Conservation (phyloP, 1,284 basidiomycete species). For the Tilletia horrida region DNA sequence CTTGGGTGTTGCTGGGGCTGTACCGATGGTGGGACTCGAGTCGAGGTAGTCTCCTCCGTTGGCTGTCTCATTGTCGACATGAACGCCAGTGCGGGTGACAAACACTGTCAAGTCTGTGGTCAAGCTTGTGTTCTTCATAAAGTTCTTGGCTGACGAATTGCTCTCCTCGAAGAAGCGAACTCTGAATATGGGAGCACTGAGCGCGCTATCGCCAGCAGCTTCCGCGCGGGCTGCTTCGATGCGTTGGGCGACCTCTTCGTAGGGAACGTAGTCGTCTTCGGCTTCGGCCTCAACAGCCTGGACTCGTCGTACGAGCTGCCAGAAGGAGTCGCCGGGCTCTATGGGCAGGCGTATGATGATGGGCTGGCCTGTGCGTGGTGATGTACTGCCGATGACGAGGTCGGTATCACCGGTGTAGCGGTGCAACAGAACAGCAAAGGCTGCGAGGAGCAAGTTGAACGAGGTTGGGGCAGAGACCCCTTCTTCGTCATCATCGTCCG, state of each 20-base stretch:
- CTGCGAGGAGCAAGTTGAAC: conserved; percentile 85
- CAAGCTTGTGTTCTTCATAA: conserved; percentile 60
- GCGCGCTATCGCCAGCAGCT: conserved; percentile 29
- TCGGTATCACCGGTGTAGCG: conserved; percentile 95
- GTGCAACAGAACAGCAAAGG: conserved; percentile 86
- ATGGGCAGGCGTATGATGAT: conserved; percentile 80
- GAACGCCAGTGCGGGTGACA: conserved; percentile 53
- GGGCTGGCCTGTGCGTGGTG: conserved; percentile 67
- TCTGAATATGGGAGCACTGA: conserved; percentile 67
- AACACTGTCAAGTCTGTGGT: conserved; percentile 86
- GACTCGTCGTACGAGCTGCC: conserved; percentile 80
- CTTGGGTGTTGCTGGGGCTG: conserved; percentile 13
- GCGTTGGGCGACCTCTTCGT: conserved; percentile 71
- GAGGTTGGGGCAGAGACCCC: conserved; percentile 64
- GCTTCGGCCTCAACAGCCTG: conserved; percentile 82
- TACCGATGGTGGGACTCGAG: neutral
- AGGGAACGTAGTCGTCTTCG: conserved; percentile 76
- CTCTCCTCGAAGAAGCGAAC: conserved; percentile 95
- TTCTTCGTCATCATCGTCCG: conserved; percentile 30
- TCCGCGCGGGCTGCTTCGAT: conserved; percentile 36
- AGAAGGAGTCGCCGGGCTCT: conserved; percentile 84
- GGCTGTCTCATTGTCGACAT: conserved; percentile 31
- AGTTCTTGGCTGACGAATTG: conserved; percentile 61
- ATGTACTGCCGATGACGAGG: conserved; percentile 86
- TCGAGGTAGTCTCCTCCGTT: conserved; percentile 7